Percentiles rank a stretch among this genome's conserved stretches.
Conservation (phyloP, 306 rosid species). For the Vachellia pachyceras region DNA sequence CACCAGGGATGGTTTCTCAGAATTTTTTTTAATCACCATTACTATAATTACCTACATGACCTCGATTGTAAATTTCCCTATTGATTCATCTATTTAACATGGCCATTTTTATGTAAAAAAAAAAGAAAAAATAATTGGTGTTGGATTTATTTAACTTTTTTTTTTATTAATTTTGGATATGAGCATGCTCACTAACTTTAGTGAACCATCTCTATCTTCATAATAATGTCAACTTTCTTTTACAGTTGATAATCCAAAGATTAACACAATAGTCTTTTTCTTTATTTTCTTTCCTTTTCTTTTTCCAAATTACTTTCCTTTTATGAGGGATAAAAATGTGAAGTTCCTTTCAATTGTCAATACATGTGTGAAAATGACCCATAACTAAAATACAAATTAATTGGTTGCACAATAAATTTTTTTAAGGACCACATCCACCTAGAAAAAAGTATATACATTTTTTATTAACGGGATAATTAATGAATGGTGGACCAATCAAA, state of each 20-base stretch:
- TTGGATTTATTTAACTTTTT: neutral
- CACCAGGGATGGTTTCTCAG: neutral
- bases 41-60: neutral
- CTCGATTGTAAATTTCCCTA: neutral
- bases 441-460: neutral
- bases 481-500: constrained; percentile 14
- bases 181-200: neutral
- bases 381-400: constrained; percentile 41
- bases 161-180: neutral
- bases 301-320: neutral
- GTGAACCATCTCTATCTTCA: neutral
- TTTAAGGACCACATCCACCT: constrained; percentile 31
- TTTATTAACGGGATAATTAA: constrained; percentile 23
- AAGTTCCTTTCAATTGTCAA: constrained; percentile 28
- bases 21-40: neutral
- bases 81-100: neutral
- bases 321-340: constrained; percentile 3
- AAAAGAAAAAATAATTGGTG: neutral
- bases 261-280: neutral
- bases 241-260: neutral
- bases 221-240: constrained; percentile 3
- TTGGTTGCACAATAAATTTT: constrained; percentile 27
- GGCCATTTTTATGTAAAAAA: neutral
- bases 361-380: constrained; percentile 42
- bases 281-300: neutral